phyloP scores from a whole-genome alignment of 176 grass and related monocot genomes.

The Cymbopogon citratus region DNA sequence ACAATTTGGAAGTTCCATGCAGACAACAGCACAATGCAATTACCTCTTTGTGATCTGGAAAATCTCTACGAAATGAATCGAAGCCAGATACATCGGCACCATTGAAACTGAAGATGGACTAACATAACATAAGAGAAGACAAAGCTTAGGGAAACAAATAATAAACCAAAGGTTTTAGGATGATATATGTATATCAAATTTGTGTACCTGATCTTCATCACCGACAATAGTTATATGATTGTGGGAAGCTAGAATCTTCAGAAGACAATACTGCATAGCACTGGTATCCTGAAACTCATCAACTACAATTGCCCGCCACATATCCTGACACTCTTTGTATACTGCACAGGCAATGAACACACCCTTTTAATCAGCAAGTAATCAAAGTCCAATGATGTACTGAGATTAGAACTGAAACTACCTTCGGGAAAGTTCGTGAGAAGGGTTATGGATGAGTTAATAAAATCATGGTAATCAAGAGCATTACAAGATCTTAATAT shows the following conservation, averaged over 20 bases:
- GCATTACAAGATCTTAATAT: constrained; percentile 88
- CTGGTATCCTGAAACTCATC: constrained; percentile 99
- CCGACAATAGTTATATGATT: constrained; percentile 85
- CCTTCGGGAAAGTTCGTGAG: constrained; percentile 85
- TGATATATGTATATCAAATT: constrained; percentile 25
- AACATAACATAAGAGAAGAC: constrained; percentile 39
- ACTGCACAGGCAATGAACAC: constrained; percentile 44
- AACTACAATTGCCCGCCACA: constrained; percentile 79
- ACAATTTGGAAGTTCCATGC: not conserved
- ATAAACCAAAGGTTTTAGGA: constrained; percentile 22
- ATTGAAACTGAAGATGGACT: constrained; percentile 99
- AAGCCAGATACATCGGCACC: constrained; percentile 89
- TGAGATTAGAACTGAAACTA: constrained; percentile 27
- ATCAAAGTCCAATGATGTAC: constrained; percentile 1
- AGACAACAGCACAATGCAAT: not conserved
- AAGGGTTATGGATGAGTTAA: constrained; percentile 74
- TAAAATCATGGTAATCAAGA: constrained; percentile 96
- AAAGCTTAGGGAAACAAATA: constrained; percentile 13
- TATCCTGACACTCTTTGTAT: constrained; percentile 66
- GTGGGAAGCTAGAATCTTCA: constrained; percentile 80
- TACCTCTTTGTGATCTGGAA: constrained; percentile 88
- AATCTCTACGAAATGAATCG: constrained; percentile 91
- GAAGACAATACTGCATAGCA: constrained; percentile 86
- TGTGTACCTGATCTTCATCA: constrained; percentile 86
- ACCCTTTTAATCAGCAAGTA: constrained; percentile 7